A percentile compares a stretch with the other conserved stretches of the same genome.
Evolutionary conservation across 2,329 filamentous ascomycete genomes (phyloP).

Genomic region (Aspergillus sp.): DNA sequence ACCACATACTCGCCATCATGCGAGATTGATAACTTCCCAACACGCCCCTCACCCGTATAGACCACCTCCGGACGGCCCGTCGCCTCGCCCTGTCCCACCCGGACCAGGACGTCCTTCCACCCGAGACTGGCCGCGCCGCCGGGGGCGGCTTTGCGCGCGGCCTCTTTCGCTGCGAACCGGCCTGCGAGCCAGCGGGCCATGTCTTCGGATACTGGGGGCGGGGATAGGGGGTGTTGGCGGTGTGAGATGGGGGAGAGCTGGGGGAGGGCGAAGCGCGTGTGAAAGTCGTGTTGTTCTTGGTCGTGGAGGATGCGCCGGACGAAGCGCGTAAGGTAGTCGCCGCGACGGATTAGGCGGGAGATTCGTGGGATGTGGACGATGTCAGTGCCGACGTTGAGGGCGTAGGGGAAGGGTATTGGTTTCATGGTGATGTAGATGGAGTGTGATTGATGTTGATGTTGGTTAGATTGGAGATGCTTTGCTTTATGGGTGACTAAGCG

Average conservation of each 20-base stretch:
- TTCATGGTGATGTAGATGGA: slow-evolving; percentile 25
- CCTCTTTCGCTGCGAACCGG: slow-evolving; percentile 73
- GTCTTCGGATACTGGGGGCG: slow-evolving; percentile 18
- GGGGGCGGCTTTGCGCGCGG: slow-evolving; percentile 67
- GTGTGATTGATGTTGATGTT: neutral
- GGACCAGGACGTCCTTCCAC: slow-evolving; percentile 60
- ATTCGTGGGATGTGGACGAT: slow-evolving; percentile 71
- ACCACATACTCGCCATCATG: slow-evolving; percentile 80
- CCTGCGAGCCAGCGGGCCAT: slow-evolving; percentile 45
- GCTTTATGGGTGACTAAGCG: neutral
- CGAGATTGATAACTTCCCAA: slow-evolving; percentile 74
- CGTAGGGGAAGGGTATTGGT: slow-evolving; percentile 56
- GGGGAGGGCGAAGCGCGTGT: slow-evolving; percentile 27
- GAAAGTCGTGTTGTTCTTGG: slow-evolving; percentile 38
- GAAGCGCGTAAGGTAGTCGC: slow-evolving; percentile 38
- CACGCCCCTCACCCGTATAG: slow-evolving; percentile 37
- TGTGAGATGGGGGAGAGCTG: slow-evolving; percentile 1
- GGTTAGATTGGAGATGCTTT: neutral
- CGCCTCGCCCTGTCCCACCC: slow-evolving; percentile 23
- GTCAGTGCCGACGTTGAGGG: slow-evolving; percentile 72
- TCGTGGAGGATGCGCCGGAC: slow-evolving; percentile 40
- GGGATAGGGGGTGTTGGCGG: neutral
- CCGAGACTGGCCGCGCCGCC: slow-evolving; percentile 53
- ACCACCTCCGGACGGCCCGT: slow-evolving; percentile 36
- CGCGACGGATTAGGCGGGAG: slow-evolving; percentile 46